A percentile compares a stretch with the other conserved stretches of the same genome.
These are phyloP conservation scores for Pleurotus tuoliensis DNA, from an alignment of 768 basidiomycete species.

Conservation along the genomic window DNA sequence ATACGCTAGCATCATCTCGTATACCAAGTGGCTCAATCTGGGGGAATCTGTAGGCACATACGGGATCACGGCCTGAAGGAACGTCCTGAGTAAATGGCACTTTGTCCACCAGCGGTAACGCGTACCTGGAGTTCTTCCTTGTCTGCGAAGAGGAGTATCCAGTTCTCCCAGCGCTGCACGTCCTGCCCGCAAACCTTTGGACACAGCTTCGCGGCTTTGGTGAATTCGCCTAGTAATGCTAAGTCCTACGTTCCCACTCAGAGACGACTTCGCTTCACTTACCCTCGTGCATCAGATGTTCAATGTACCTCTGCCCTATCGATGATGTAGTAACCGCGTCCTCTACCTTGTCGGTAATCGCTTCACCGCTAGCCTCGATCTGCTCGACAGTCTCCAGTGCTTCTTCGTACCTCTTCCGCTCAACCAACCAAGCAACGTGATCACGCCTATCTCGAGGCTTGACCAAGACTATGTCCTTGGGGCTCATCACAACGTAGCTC, in stretches of 20 bases:
- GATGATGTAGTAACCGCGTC: conserved; percentile 49
- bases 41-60: conserved; percentile 83
- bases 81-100: not conserved
- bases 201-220: conserved; percentile 76
- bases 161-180: conserved; percentile 87
- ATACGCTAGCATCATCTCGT: conserved; percentile 92
- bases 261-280: conserved; percentile 12
- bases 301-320: conserved; percentile 85
- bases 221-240: conserved; percentile 42
- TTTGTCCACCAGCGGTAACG: not conserved
- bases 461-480: conserved; percentile 84
- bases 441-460: conserved; percentile 83
- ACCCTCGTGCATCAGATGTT: conserved; percentile 83
- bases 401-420: conserved; percentile 82
- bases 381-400: conserved; percentile 79
- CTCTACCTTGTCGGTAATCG: conserved; percentile 19
- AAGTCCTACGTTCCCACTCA: not conserved
- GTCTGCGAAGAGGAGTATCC: conserved; percentile 89
- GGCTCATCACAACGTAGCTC: conserved; percentile 82
- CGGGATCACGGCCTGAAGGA: conserved; percentile 75
- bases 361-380: conserved; percentile 40
- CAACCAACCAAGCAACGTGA: conserved; percentile 90
- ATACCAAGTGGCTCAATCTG: conserved; percentile 77
- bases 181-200: conserved; percentile 85
- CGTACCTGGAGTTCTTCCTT: conserved; percentile 73